Conservation (phyloP, 108 stramenopile genomes). For the Fragilariopsis cylindrus region DNA sequence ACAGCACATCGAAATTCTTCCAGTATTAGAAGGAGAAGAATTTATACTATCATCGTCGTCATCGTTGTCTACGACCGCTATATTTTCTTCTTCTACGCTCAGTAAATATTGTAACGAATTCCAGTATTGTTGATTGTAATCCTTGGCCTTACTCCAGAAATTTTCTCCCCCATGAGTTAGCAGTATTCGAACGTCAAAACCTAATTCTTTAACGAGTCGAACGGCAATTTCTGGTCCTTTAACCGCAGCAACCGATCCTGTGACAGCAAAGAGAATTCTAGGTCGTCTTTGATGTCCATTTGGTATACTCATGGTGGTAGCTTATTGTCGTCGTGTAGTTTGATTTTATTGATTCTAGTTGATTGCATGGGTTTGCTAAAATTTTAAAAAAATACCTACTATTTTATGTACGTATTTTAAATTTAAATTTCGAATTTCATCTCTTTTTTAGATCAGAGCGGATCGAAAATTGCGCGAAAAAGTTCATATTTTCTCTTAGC, state of each 20-base stretch:
- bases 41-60: neutral
- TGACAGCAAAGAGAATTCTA: conserved; percentile 69
- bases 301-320: neutral
- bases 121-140: conserved; percentile 67
- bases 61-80: neutral
- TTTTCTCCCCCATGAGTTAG: conserved; percentile 65
- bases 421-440: no score
- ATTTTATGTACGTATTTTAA: no score
- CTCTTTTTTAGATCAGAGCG: no score
- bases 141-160: conserved; percentile 71
- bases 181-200: conserved; percentile 56
- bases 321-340: neutral
- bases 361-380: neutral
- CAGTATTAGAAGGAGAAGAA: neutral
- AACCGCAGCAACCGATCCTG: conserved; percentile 89
- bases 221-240: conserved; percentile 87
- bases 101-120: conserved; percentile 32
- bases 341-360: neutral
- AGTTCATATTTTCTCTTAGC: no score
- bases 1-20: conserved; percentile 25
- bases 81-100: conserved; percentile 1
- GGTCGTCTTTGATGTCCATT: conserved; percentile 13
- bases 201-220: conserved; percentile 39
- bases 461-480: no score
- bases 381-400: neutral